Evolutionary conservation across 352 stramenopile genomes (phyloP).

Genomic region (Pythium coloratum): DNA sequence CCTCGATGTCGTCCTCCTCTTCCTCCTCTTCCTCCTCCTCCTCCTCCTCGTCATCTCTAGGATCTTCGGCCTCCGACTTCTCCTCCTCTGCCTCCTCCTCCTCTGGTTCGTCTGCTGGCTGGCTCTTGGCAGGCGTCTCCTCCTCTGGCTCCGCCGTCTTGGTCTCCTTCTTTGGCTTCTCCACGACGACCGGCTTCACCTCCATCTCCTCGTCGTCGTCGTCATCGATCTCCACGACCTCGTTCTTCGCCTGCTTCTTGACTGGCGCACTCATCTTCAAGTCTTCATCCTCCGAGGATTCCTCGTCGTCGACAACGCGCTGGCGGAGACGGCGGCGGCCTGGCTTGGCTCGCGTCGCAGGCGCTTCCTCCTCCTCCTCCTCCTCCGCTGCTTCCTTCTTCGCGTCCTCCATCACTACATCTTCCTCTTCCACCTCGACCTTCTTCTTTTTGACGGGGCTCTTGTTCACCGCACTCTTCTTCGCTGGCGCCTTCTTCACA

Average conservation of each 20-base stretch:
- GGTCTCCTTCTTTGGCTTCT: slow-evolving; percentile 10
- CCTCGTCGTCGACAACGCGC: slow-evolving; percentile 52
- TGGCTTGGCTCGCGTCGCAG: slow-evolving; percentile 16
- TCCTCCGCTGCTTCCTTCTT: slow-evolving; percentile 20
- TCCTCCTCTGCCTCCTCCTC: slow-evolving; percentile 14
- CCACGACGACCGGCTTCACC: slow-evolving; percentile 6
- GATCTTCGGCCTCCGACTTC: slow-evolving; percentile 10
- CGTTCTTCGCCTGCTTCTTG: slow-evolving; percentile 20
- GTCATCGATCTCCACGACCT: slow-evolving; percentile 25
- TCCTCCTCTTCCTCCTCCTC: slow-evolving; percentile 10
- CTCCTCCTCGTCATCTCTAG: slow-evolving; percentile 21
- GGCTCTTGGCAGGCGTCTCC: slow-evolving; percentile 19
- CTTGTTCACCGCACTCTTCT: background rate
- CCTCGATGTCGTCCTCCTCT: slow-evolving; percentile 16
- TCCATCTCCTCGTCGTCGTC: slow-evolving; percentile 19
- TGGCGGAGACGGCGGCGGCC: slow-evolving; percentile 63
- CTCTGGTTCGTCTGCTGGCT: slow-evolving; percentile 21
- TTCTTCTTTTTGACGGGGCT: slow-evolving; percentile 10
- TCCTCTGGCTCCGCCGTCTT: slow-evolving; percentile 9
- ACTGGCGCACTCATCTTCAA: slow-evolving; percentile 32
- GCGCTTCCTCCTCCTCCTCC: slow-evolving; percentile 16
- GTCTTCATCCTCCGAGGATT: slow-evolving; percentile 41
- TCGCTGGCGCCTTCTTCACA: slow-evolving; percentile 2
- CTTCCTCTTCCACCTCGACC: background rate
- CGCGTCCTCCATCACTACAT: background rate